Evolutionary conservation across 306 rosid species (phyloP), one percentile per base, ranked within the genome.

Genomic region (Rosa chinensis): DNA sequence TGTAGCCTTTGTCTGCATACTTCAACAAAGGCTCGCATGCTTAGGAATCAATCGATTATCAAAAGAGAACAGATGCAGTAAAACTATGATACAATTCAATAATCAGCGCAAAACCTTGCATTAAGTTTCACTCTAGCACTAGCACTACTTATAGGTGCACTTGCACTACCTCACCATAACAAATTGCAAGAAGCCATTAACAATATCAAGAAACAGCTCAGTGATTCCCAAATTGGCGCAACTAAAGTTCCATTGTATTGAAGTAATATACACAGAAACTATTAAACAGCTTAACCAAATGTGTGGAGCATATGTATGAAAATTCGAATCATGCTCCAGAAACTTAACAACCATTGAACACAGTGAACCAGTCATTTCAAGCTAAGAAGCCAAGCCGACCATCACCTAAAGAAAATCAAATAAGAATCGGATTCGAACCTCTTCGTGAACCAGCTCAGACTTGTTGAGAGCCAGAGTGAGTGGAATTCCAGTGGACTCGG

Each of bases 391-490:
- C 74, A 67, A 39, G 55, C 44, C 45, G 21, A 49, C 14, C 17
- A 69, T 28, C 45, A 21, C n/a, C 39, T 47, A 10, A 18, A 64
- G 10, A 52, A 28, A 35, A 49, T 69, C 20, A 37, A 14, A 8
- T 0, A 12, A 67, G 70, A 68, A 20, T 74, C 10, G 40, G 55
- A 64, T n/a, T 39, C n/a, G 14, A 78, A 92, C 98, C 92, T 92
- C 95, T 73, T 89, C 82, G 71, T 95, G 92, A 5, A 91, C 97
- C 50, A 92, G 93, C 84, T 94, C 99, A 0, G 62, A 83, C 83
- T 94, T 92, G 59, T 94, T 94, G 72, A 94, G 84, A 2, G 89
- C 97, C 6, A 94, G 92, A 2, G 97, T 91, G 78, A 94, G 82
- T 13, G 97, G 97, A 66, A 92, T 86, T 37, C 87, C 90, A 1